Conservation (phyloP, 2,329 filamentous ascomycete species). For the Phialophora macrospora region DNA sequence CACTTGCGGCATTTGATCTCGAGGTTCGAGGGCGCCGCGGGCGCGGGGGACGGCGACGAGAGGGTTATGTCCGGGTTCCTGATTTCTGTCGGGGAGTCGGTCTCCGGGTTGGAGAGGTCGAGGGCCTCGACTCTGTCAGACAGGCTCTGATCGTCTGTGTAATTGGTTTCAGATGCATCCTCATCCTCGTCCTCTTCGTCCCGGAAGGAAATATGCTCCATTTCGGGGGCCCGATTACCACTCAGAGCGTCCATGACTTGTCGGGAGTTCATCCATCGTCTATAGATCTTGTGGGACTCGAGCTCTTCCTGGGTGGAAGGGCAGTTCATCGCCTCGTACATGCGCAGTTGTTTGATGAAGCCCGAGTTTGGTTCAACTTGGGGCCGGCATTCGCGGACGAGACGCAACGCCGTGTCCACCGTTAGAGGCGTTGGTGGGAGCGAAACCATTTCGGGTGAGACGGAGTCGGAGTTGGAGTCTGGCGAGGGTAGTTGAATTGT, state of each 20-base stretch:
- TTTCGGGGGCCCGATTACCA: slow-evolving; percentile 76
- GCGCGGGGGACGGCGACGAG: slow-evolving; percentile 17
- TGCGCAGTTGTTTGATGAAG: slow-evolving; percentile 84
- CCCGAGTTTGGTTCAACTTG: slow-evolving; percentile 88
- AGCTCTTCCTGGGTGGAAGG: slow-evolving; percentile 67
- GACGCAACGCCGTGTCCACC: slow-evolving; percentile 62
- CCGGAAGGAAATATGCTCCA: slow-evolving; percentile 76
- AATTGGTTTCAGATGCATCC: slow-evolving; percentile 32
- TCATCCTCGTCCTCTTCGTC: slow-evolving; percentile 52
- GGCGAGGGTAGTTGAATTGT: slow-evolving; percentile 11
- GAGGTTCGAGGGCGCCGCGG: slow-evolving; percentile 33
- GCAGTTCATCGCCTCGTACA: slow-evolving; percentile 88
- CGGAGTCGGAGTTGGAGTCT: slow-evolving; percentile 3
- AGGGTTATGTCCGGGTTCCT: slow-evolving; percentile 35
- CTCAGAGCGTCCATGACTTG: slow-evolving; percentile 71
- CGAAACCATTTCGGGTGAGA: slow-evolving; percentile 50
- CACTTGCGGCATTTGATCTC: slow-evolving; percentile 91
- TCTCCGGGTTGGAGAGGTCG: slow-evolving; percentile 12
- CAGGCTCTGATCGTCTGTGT: slow-evolving; percentile 37
- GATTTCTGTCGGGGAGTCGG: slow-evolving; percentile 27
- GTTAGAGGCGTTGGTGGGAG: slow-evolving; percentile 58
- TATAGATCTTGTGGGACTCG: slow-evolving; percentile 71
- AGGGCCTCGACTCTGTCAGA: slow-evolving; percentile 11
- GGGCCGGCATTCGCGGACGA: slow-evolving; percentile 71
- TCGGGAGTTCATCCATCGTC: slow-evolving; percentile 73